phyloP scores from a whole-genome alignment of 257 asterid genomes.

The Orobanche coerulescens region DNA sequence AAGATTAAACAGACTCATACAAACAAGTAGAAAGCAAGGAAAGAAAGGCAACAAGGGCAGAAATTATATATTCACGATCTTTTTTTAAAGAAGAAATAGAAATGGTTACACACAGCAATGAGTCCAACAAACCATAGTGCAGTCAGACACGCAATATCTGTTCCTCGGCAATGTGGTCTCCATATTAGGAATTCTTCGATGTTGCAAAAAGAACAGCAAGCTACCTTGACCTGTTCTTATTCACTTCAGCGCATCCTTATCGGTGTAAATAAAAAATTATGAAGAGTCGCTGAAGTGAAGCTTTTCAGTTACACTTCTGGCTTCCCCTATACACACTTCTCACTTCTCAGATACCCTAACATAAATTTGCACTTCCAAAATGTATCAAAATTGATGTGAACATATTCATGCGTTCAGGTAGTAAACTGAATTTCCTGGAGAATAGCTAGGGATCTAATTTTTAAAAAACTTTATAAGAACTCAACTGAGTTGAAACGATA shows the following conservation, averaged over 20 bases:
- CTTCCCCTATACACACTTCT: background rate
- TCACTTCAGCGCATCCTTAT: background rate
- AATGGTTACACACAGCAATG: background rate
- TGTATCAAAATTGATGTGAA: background rate
- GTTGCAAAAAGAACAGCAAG: background rate
- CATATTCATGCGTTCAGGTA: background rate
- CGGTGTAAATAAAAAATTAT: too few species aligned
- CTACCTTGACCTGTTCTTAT: background rate
- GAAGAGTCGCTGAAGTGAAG: background rate
- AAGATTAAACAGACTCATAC: background rate
- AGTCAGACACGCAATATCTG: background rate
- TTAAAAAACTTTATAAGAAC: background rate
- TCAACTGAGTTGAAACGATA: too few species aligned
- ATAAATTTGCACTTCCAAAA: background rate
- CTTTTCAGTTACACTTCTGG: background rate
- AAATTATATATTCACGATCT: too few species aligned
- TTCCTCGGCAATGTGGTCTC: background rate
- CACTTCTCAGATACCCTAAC: background rate
- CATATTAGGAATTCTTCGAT: conserved; percentile 2
- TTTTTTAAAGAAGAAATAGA: too few species aligned
- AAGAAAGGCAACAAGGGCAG: background rate
- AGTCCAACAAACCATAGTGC: background rate
- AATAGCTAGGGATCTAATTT: background rate
- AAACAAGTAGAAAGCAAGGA: background rate
- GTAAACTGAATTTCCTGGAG: background rate